phyloP scores from a whole-genome alignment of 768 basidiomycete species.

The Russula compacta region DNA sequence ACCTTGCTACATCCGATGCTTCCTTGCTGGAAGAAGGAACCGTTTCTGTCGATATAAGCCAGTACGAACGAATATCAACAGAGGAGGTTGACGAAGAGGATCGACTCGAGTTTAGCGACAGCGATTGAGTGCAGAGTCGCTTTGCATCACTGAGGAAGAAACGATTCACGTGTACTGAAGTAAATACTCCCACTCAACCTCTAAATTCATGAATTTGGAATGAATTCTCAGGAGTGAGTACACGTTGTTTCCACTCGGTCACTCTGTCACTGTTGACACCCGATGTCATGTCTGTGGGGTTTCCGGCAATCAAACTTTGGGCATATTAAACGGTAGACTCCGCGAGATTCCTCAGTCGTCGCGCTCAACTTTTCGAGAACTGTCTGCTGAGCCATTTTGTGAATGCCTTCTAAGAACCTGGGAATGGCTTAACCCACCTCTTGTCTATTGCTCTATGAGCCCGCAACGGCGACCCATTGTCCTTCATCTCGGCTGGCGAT shows the following conservation, averaged over 20 bases:
- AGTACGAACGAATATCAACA: constrained; percentile 63
- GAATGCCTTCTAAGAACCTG: constrained; percentile 10
- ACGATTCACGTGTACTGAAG: constrained; percentile 5
- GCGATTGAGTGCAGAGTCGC: constrained; percentile 44
- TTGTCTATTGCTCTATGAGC: constrained; percentile 64
- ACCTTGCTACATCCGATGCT: constrained; percentile 66
- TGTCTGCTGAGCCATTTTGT: constrained; percentile 60
- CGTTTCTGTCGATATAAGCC: constrained; percentile 79
- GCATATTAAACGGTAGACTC: constrained; percentile 25
- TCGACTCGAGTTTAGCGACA: constrained; percentile 72
- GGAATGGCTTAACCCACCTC: constrained; percentile 68
- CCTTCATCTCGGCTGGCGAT: constrained; percentile 48
- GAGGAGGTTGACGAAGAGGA: constrained; percentile 59
- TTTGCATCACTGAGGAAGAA: neutral
- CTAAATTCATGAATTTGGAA: neutral
- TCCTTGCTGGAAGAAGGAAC: constrained; percentile 75
- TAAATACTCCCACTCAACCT: constrained; percentile 6
- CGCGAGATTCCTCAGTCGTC: constrained; percentile 32
- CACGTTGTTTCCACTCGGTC: constrained; percentile 11
- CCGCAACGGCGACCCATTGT: constrained; percentile 46
- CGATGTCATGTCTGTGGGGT: constrained; percentile 44
- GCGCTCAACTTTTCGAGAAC: constrained; percentile 61
- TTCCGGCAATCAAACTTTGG: constrained; percentile 29
- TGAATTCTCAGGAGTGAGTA: constrained; percentile 12
- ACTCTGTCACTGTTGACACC: constrained; percentile 46